Base-by-base conservation (phyloP, 1,284 basidiomycete species). In the Stygiomarasmius scandens region DNA sequence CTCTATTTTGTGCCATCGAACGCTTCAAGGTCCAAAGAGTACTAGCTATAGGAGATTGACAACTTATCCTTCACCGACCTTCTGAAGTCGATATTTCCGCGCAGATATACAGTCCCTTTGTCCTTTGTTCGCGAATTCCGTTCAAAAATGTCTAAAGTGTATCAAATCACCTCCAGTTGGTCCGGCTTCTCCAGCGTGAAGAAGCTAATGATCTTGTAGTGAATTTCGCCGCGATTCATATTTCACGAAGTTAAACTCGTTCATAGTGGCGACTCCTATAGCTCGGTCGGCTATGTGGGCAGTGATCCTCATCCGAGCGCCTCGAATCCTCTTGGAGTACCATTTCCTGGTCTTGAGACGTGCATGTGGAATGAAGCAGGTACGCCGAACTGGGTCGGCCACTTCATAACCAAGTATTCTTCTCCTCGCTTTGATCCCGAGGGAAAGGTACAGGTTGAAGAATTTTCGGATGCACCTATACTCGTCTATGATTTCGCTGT, bases 241-340 rank as follows among this genome's bases (percentile, higher is more conserved):
- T n/a, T n/a, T n/a, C n/a, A n/a, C n/a, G 9, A 4, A 23, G 24
- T 24, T 32, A 22, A 32, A 12, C 12, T 12, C 12, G 29, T 32
- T 32, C 12, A 32, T 32, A 84, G 82, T 60, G 82, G 82, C 22
- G 82, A 81, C 60, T 84, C 81, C 0, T 84, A 82, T 64, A 81
- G 79, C 58, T 72, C 73, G 51, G 74, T 82, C 12, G 72, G 73
- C 20, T 74, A 71, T 44, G 19, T 11, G 24, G 43, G 54, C 14
- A 19, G 56, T 12, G 60, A 59, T 0, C 58, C 60, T 20, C 19
- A 11, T 16, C 79, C 82, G 14, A 73, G 68, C 38, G 64, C 70
- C 46, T 61, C 70, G 1, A 59, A 76, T n/a, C 83, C 83, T 19
- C 69, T 85, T 5, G 82, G 82, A 4, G 68, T 78, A 3, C 61